Conservation (phyloP, 1,284 basidiomycete species). For the Puccinia hordei region DNA sequence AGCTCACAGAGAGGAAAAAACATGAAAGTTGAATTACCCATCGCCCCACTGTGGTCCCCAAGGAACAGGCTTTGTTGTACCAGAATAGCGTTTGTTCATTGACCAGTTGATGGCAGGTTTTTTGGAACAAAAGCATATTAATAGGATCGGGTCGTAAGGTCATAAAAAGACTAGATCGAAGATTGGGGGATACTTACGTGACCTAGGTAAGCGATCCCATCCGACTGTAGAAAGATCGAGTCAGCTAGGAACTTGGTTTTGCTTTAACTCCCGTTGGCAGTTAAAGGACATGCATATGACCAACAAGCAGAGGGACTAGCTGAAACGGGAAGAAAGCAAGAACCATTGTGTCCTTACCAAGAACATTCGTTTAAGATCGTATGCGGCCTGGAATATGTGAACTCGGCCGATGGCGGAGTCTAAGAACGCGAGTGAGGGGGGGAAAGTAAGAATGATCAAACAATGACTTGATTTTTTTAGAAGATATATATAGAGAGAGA, state of each 20-base stretch:
- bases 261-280: background rate
- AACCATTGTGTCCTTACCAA: background rate
- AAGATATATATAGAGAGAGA: background rate
- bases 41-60: conserved; percentile 45
- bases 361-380: conserved; percentile 42
- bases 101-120: background rate
- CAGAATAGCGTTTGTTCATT: background rate
- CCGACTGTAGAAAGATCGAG: background rate
- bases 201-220: conserved; percentile 39
- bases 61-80: conserved; percentile 28
- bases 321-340: background rate
- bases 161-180: background rate
- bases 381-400: conserved; percentile 42
- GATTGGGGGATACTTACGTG: conserved; percentile 15
- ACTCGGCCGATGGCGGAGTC: conserved; percentile 32
- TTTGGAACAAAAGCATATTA: background rate
- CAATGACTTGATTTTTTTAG: background rate
- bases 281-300: background rate
- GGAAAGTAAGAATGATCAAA: conserved; percentile 3
- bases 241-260: background rate
- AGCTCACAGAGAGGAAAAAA: background rate
- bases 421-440: conserved; percentile 1
- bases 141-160: background rate
- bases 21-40: conserved; percentile 13
- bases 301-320: background rate